These are phyloP conservation scores for Naematelia encephala DNA, from an alignment of 768 basidiomycete species.

Conservation along the genomic window DNA sequence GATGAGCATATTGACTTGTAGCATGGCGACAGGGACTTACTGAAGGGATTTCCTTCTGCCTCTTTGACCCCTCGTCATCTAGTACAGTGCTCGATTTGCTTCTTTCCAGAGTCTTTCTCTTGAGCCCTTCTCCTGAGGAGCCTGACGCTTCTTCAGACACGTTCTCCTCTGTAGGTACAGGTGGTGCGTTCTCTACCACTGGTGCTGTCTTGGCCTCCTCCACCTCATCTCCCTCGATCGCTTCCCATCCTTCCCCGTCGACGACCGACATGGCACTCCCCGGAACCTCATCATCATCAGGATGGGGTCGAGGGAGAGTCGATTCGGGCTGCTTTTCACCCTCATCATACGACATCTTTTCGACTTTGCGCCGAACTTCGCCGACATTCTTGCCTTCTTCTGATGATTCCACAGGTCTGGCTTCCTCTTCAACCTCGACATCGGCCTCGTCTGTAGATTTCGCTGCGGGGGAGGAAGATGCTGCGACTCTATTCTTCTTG, in stretches of 20 bases:
- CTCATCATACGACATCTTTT: conserved; percentile 39
- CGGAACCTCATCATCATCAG: background rate
- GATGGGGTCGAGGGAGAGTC: background rate
- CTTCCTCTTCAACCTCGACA: conserved; percentile 4
- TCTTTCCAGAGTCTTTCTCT: conserved; percentile 41
- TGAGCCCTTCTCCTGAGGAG: conserved; percentile 19
- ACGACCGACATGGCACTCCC: conserved; percentile 4
- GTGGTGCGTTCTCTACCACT: background rate
- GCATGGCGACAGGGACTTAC: conserved; percentile 12
- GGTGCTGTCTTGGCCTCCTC: conserved; percentile 4
- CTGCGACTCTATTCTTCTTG: conserved; percentile 41
- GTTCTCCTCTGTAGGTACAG: conserved; percentile 5
- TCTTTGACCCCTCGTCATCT: conserved; percentile 26
- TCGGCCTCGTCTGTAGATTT: conserved; percentile 4
- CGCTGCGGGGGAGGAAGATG: conserved; percentile 2
- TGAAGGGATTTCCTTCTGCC: conserved; percentile 28
- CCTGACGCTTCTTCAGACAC: background rate
- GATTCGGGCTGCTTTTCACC: conserved; percentile 1
- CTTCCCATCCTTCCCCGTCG: conserved; percentile 1
- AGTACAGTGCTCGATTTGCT: conserved; percentile 29
- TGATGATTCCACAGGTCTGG: background rate
- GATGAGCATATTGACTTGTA: no score
- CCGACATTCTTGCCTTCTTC: conserved; percentile 34
- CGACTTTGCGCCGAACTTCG: conserved; percentile 44
- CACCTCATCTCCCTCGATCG: conserved; percentile 3